These are phyloP conservation scores for Teunomyces barrocoloradensis DNA, from an alignment of 805 yeast species.

Conservation along the genomic window DNA sequence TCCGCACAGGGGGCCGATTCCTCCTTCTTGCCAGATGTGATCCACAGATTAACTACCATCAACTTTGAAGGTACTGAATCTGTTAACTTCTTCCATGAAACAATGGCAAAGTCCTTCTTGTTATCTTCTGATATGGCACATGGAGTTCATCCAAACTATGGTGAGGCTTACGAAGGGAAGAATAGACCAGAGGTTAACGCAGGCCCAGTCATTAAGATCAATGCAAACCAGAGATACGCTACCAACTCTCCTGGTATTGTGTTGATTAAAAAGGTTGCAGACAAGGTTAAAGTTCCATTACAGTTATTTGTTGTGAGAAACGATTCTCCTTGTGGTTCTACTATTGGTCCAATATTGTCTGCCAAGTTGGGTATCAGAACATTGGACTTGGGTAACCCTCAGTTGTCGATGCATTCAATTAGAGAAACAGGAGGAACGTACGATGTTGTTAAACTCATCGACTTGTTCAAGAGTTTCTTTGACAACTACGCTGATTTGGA, in stretches of 20 bases:
- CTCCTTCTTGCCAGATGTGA: slow-evolving; percentile 76
- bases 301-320: slow-evolving; percentile 92
- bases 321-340: slow-evolving; percentile 92
- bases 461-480: slow-evolving; percentile 63
- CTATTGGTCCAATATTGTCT: slow-evolving; percentile 92
- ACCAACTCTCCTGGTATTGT: slow-evolving; percentile 91
- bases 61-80: slow-evolving; percentile 17
- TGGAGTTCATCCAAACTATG: slow-evolving; percentile 93
- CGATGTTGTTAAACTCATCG: slow-evolving; percentile 64
- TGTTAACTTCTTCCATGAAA: slow-evolving; percentile 41
- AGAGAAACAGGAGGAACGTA: slow-evolving; percentile 85
- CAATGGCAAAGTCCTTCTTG: slow-evolving; percentile 77
- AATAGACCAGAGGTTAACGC: slow-evolving; percentile 80
- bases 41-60: slow-evolving; percentile 58
- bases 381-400: slow-evolving; percentile 88
- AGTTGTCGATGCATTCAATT: slow-evolving; percentile 88
- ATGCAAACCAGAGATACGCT: slow-evolving; percentile 93
- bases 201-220: slow-evolving; percentile 91
- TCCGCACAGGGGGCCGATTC: slow-evolving; percentile 98
- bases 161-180: slow-evolving; percentile 66
- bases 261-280: slow-evolving; percentile 69
- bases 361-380: slow-evolving; percentile 85
- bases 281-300: slow-evolving; percentile 67
- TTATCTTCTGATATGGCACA: slow-evolving; percentile 96
- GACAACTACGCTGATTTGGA: slow-evolving; percentile 31